phyloP scores from a whole-genome alignment of 371 early-diverging fungal genomes.

The Funneliformis caledonium region DNA sequence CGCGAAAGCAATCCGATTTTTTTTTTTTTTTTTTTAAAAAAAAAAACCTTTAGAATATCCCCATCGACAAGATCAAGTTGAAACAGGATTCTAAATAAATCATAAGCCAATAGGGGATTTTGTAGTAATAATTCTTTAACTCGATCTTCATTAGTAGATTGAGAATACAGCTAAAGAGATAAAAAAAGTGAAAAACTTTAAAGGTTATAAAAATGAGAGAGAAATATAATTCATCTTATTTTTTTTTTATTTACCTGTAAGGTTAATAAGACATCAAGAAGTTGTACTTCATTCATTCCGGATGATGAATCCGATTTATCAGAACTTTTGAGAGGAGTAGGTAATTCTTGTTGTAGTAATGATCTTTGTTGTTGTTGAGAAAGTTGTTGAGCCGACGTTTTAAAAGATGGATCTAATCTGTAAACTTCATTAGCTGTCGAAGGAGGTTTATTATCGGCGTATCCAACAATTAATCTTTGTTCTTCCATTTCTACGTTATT shows the following conservation, averaged over 20 bases:
- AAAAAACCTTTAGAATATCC: slow-evolving; percentile 58
- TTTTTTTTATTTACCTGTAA: slow-evolving; percentile 48
- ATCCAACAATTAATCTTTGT: slow-evolving; percentile 80
- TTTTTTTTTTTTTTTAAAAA: background rate
- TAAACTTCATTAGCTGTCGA: slow-evolving; percentile 42
- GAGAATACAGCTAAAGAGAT: slow-evolving; percentile 45
- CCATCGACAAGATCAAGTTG: slow-evolving; percentile 86
- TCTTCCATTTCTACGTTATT: slow-evolving; percentile 84
- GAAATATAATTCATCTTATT: background rate
- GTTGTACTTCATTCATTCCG: slow-evolving; percentile 68
- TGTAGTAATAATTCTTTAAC: slow-evolving; percentile 67
- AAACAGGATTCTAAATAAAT: slow-evolving; percentile 82
- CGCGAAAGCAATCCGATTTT: background rate
- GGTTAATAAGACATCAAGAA: slow-evolving; percentile 64
- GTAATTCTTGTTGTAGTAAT: slow-evolving; percentile 1
- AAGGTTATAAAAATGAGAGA: background rate
- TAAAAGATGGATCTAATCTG: slow-evolving; percentile 39
- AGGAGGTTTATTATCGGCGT: slow-evolving; percentile 71
- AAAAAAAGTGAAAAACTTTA: background rate
- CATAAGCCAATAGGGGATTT: slow-evolving; percentile 87
- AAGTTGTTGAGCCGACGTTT: slow-evolving; percentile 2
- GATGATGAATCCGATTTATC: slow-evolving; percentile 16
- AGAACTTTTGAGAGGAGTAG: background rate
- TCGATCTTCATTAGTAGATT: slow-evolving; percentile 64
- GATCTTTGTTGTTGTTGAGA: background rate